A percentile compares a stretch with the other conserved stretches of the same genome.
These are phyloP conservation scores for Mycocentrospora acerina DNA, from an alignment of 2,329 filamentous ascomycete species.

Conservation along the genomic window DNA sequence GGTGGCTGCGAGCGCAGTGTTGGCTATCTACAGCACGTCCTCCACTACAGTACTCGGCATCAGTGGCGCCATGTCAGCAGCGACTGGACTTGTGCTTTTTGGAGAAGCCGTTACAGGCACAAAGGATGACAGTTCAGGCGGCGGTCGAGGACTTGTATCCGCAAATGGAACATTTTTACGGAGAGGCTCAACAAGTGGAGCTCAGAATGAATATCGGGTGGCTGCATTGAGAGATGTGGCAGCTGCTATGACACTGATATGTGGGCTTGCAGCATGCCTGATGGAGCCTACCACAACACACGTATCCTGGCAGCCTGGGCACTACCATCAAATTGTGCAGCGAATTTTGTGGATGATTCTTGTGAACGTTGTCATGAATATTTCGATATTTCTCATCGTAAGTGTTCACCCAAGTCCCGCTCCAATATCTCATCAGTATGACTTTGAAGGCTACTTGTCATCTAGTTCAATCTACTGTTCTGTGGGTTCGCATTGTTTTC, in stretches of 20 bases:
- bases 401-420: constrained; percentile 14
- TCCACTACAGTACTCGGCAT: constrained; percentile 44
- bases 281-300: constrained; percentile 31
- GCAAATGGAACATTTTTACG: constrained; percentile 37
- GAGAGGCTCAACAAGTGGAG: constrained; percentile 24
- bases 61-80: constrained; percentile 45
- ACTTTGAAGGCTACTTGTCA: no score
- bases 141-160: constrained; percentile 36
- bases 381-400: constrained; percentile 35
- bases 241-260: constrained; percentile 23
- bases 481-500: no score
- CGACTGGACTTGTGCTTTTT: constrained; percentile 44
- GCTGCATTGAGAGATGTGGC: constrained; percentile 34
- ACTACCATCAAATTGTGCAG: constrained; percentile 27
- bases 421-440: no score
- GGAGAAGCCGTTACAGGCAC: constrained; percentile 34
- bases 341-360: constrained; percentile 30
- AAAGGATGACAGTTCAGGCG: constrained; percentile 24
- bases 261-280: constrained; percentile 28
- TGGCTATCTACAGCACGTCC: constrained; percentile 38
- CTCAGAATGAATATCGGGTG: constrained; percentile 24
- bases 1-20: constrained; percentile 37
- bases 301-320: constrained; percentile 29
- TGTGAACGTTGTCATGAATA: constrained; percentile 26
- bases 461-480: no score